Base-by-base conservation (phyloP, 192 early-diverging fungal genomes). In the Helicostylum pulchrum region DNA sequence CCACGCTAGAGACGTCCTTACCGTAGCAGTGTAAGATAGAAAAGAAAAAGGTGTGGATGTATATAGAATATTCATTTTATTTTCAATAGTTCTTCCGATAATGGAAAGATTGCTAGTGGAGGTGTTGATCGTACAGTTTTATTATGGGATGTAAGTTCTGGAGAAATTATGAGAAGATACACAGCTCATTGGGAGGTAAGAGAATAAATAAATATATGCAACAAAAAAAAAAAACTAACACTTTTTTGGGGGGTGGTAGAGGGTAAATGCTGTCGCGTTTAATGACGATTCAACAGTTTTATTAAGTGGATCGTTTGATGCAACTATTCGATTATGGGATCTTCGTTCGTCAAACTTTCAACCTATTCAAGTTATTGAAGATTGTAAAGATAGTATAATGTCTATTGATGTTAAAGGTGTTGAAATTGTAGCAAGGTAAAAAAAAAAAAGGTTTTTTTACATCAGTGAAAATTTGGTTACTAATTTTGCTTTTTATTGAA, bases 381-480 rank as follows among this genome's bases (percentile, higher is more conserved):
- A 95, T 9, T 83, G 88, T 45, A 92, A 92, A 70, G 96, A 99
- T 62, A 90, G 89, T 47, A 83, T 99, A 1, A 86, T 89, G 36
- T 86, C 89, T 4, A 75, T 99, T 17, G 75, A 82, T 23, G 65
- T 97, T n/a, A 66, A 77, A 30, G 88, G 80, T 19, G 67, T 76
- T 15, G 86, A 95, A 71, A 84, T 99, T 31, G 65, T 96, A 43
- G 77, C 88, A 32, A 90, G 88, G 87, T 83, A 79, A 60, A 71
- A 34, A 21, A n/a, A n/a, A n/a, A n/a, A n/a, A n/a, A n/a, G n/a
- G n/a, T 14, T 26, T 26, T 26, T 26, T 26, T 26, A 26, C 2
- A 26, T 26, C 26, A 2, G 2, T 26, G 26, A 26, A 51, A 55
- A 48, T 14, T 39, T 39, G 1, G 36, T 3, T 39, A 39, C 36